Conservation (phyloP, 129 eudicot genomes). For the Ambrosia artemisiifolia region DNA sequence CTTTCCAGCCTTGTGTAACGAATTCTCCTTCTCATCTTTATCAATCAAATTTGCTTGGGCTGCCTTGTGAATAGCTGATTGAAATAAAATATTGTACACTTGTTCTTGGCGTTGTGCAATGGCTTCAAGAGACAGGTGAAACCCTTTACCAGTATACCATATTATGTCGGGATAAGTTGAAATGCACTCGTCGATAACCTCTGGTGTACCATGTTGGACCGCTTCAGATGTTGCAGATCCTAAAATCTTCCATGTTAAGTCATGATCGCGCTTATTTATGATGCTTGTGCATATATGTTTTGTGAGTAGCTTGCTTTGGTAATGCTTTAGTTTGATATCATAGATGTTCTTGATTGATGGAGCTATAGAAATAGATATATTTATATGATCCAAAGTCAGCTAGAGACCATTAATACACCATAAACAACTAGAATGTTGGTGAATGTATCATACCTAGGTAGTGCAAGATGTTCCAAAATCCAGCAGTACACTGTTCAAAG, state of each 20-base stretch:
- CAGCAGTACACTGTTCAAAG: neutral
- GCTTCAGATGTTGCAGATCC: constrained; percentile 10
- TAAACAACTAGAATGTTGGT: neutral
- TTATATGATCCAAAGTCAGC: neutral
- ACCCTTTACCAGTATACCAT: constrained; percentile 32
- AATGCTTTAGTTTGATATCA: constrained; percentile 14
- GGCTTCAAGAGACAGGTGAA: constrained; percentile 37
- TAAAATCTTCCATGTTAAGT: constrained; percentile 7
- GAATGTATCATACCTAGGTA: constrained; percentile 7
- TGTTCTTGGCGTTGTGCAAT: constrained; percentile 42
- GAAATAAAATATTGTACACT: constrained; percentile 30
- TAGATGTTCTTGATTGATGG: constrained; percentile 13
- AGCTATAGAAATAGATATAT: constrained; percentile 2
- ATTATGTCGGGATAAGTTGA: constrained; percentile 39
- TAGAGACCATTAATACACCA: neutral
- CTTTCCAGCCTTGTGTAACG: constrained; percentile 19
- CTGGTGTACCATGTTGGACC: constrained; percentile 2
- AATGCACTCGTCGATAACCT: constrained; percentile 5
- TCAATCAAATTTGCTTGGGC: neutral
- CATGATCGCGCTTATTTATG: neutral
- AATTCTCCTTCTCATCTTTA: constrained; percentile 2
- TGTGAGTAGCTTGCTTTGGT: neutral
- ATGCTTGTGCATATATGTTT: constrained; percentile 1
- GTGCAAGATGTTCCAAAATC: constrained; percentile 9
- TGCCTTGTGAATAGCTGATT: constrained; percentile 25